These are phyloP conservation scores for Phytophthora sansomeana DNA, from an alignment of 352 stramenopile species.

Conservation along the genomic window DNA sequence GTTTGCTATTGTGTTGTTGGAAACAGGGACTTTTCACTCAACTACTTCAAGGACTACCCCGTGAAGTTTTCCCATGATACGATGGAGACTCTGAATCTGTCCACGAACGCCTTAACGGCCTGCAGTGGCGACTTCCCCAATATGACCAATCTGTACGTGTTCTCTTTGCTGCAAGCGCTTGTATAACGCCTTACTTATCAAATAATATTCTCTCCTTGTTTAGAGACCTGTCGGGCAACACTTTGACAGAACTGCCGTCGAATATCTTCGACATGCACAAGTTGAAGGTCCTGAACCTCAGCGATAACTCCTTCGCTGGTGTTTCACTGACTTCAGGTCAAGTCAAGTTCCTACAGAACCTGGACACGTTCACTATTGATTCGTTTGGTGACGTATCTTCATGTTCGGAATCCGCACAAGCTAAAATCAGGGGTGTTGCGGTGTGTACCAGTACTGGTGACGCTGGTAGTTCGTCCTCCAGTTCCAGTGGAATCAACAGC, in stretches of 20 bases:
- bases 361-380: conserved; percentile 53
- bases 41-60: conserved; percentile 64
- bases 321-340: conserved; percentile 50
- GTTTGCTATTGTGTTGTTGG: background rate
- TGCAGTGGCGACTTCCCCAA: conserved; percentile 60
- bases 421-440: conserved; percentile 35
- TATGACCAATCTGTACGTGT: conserved; percentile 57
- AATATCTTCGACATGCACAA: conserved; percentile 58
- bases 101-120: conserved; percentile 54
- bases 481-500: conserved; percentile 5
- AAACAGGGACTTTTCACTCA: conserved; percentile 65
- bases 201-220: background rate
- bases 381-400: conserved; percentile 37
- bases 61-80: conserved; percentile 55
- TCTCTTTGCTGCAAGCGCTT: background rate
- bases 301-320: conserved; percentile 55
- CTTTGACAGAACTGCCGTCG: conserved; percentile 48
- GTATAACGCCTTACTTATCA: conserved; percentile 2
- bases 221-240: conserved; percentile 65
- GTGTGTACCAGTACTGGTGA: conserved; percentile 45
- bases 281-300: conserved; percentile 52
- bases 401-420: conserved; percentile 32
- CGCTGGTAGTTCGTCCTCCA: conserved; percentile 8
- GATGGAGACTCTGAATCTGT: conserved; percentile 62
- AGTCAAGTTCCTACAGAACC: conserved; percentile 49